Percentiles rank a stretch among this genome's conserved stretches.
Conservation (phyloP, 75 land plant genomes). For the Chamaecyparis obtusa region DNA sequence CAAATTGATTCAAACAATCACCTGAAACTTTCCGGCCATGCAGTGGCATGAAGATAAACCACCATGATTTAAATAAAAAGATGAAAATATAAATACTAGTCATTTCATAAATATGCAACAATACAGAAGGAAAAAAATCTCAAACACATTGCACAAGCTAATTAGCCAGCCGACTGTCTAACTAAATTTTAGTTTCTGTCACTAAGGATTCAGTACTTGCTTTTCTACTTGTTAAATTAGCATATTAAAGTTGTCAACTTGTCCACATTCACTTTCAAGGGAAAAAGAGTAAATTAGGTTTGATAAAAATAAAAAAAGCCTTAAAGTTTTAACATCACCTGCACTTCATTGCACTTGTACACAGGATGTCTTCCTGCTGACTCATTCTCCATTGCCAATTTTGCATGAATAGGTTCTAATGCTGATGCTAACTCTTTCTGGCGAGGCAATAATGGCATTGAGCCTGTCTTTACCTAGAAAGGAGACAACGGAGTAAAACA, state of each 20-base stretch:
- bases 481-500: slow-evolving; percentile 3
- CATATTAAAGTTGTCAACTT: not conserved
- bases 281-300: not conserved
- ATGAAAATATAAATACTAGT: not conserved
- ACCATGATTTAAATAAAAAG: not conserved
- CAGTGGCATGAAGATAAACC: not conserved
- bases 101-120: not conserved
- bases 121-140: no score
- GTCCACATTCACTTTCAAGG: not conserved
- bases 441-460: slow-evolving; percentile 76
- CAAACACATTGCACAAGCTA: not conserved
- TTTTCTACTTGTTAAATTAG: not conserved
- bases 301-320: not conserved
- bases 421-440: slow-evolving; percentile 64
- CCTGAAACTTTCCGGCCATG: not conserved
- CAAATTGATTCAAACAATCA: not conserved
- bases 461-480: slow-evolving; percentile 62
- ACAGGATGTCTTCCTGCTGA: slow-evolving; percentile 82
- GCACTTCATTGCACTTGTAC: slow-evolving; percentile 78
- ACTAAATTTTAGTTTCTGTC: not conserved
- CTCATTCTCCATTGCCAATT: slow-evolving; percentile 47
- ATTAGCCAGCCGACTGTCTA: not conserved
- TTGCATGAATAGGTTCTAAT: slow-evolving; percentile 74
- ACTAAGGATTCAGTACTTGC: not conserved
- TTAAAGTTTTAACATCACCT: slow-evolving; percentile 42